Evolutionary conservation across 148 eudicot species (phyloP).

Genomic region (Nepenthes gracilis): DNA sequence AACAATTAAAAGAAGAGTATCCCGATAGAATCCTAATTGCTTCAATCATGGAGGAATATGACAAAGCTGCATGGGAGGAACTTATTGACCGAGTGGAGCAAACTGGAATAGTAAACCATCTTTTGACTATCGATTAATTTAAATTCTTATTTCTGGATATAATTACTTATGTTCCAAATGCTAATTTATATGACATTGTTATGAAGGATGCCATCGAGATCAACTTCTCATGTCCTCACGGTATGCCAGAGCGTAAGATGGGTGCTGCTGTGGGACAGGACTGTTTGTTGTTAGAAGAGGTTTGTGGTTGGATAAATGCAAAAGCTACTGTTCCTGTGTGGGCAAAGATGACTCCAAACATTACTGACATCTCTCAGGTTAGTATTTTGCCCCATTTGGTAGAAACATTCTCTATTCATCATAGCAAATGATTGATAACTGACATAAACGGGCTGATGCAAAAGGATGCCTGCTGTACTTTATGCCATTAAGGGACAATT

Average conservation of each 20-base stretch:
- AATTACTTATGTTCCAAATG: not conserved
- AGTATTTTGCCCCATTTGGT: constrained; percentile 1
- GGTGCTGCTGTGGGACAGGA: constrained; percentile 99
- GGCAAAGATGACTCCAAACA: constrained; percentile 99
- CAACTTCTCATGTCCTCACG: constrained; percentile 97
- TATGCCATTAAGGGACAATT: too few relatives aligned
- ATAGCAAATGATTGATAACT: too few relatives aligned
- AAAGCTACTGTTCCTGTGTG: constrained; percentile 95
- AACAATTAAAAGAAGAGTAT: constrained; percentile 81
- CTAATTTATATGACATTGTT: constrained; percentile 7
- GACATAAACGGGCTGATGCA: too few relatives aligned
- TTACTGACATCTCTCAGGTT: constrained; percentile 89
- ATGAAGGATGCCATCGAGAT: constrained; percentile 83
- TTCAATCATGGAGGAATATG: constrained; percentile 95
- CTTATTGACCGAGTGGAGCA: constrained; percentile 91
- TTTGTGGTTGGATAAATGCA: constrained; percentile 89
- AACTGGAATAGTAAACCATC: constrained; percentile 72
- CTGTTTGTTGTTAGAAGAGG: constrained; percentile 79
- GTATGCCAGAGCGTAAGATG: constrained; percentile 98
- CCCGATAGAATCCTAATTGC: constrained; percentile 95
- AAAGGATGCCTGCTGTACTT: too few relatives aligned
- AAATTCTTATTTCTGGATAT: not conserved
- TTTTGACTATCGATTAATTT: not conserved
- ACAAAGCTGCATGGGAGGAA: constrained; percentile 95
- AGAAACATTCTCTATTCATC: not conserved